phyloP scores from a whole-genome alignment of 75 land plant species.

The Larix kaempferi region DNA sequence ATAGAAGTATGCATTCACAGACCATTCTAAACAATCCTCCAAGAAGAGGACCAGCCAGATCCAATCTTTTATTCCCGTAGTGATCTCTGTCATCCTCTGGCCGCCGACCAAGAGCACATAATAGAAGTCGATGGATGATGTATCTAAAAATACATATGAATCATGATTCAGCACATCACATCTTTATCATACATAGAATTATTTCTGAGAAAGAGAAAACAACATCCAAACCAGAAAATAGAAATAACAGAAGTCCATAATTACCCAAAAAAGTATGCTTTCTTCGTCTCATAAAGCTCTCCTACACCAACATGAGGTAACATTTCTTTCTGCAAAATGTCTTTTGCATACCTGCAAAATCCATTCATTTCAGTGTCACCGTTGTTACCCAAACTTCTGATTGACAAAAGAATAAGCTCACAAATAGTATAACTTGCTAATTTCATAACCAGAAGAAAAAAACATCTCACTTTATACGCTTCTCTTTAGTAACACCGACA shows the following conservation, averaged over 20 bases:
- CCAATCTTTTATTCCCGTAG: slow-evolving; percentile 98
- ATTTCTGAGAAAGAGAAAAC: not conserved
- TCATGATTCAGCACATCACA: not conserved
- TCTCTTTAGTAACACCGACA: slow-evolving; percentile 98
- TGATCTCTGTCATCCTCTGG: slow-evolving; percentile 99
- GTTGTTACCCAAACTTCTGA: not conserved
- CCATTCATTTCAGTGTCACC: not conserved
- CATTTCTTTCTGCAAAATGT: slow-evolving; percentile 99
- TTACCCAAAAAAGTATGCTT: slow-evolving; percentile 98
- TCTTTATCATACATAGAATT: not conserved
- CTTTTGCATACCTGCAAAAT: slow-evolving; percentile 84
- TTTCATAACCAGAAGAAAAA: not conserved
- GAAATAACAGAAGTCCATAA: not conserved
- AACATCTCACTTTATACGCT: slow-evolving; percentile 86
- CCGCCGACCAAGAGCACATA: slow-evolving; percentile 94
- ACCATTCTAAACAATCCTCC: slow-evolving; percentile 98
- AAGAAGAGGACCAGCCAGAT: slow-evolving; percentile 99
- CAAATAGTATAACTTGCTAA: not conserved
- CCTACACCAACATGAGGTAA: slow-evolving; percentile 99
- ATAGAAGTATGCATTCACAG: not conserved
- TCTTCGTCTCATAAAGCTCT: slow-evolving; percentile 97
- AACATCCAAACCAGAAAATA: not conserved
- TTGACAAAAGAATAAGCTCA: not conserved
- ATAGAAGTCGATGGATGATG: slow-evolving; percentile 89
- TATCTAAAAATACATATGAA: slow-evolving; percentile 36